These are phyloP conservation scores for Rhodotorula sphaerocarpa DNA, from an alignment of 768 basidiomycete genomes.

Conservation along the genomic window DNA sequence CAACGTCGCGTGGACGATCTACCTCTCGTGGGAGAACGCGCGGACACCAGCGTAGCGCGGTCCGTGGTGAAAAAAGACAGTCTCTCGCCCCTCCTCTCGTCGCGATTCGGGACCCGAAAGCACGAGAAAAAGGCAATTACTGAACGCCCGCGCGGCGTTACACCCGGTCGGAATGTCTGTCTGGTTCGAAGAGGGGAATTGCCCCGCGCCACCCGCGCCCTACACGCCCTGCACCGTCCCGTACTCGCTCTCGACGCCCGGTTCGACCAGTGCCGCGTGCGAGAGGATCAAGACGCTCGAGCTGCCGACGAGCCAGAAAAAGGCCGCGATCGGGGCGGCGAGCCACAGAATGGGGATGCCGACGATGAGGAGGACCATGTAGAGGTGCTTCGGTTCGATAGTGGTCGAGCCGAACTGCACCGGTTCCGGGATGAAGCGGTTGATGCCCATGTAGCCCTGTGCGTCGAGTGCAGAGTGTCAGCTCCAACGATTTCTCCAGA, in stretches of 20 bases:
- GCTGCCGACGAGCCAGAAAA: slow-evolving; percentile 92
- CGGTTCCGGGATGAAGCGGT: slow-evolving; percentile 64
- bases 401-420: slow-evolving; percentile 70
- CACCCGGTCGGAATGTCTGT: too few relatives aligned
- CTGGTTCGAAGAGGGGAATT: too few relatives aligned
- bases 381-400: slow-evolving; percentile 81
- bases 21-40: slow-evolving; percentile 1
- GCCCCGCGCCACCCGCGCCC: neutral
- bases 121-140: too few relatives aligned
- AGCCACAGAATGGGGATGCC: slow-evolving; percentile 78
- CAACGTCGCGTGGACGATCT: slow-evolving; percentile 4
- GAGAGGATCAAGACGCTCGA: slow-evolving; percentile 72
- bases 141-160: too few relatives aligned
- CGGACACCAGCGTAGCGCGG: too few relatives aligned
- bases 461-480: too few relatives aligned
- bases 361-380: slow-evolving; percentile 79
- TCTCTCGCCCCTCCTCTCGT: too few relatives aligned
- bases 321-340: slow-evolving; percentile 52
- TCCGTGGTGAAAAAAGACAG: too few relatives aligned
- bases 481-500: neutral
- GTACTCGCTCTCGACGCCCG: slow-evolving; percentile 91
- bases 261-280: slow-evolving; percentile 83
- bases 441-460: slow-evolving; percentile 73
- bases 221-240: slow-evolving; percentile 54
- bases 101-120: too few relatives aligned